Percentiles rank a stretch among this genome's conserved stretches.
These are phyloP conservation scores for Penicillium roqueforti DNA, from an alignment of 495 filamentous ascomycete species.

Conservation along the genomic window DNA sequence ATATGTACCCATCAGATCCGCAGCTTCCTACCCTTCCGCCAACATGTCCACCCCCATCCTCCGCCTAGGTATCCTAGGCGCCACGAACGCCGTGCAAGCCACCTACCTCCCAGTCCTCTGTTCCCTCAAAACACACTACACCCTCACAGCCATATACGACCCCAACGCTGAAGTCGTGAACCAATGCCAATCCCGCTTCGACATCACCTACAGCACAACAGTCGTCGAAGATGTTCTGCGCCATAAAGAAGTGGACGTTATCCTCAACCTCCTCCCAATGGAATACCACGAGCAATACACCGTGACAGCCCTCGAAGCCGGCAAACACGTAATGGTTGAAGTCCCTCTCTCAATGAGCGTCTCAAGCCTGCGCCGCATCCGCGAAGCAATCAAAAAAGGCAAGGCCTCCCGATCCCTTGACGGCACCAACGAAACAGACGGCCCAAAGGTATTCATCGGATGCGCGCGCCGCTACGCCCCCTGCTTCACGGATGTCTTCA, in stretches of 20 bases:
- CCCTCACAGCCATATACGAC: constrained; percentile 41
- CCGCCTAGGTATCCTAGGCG: constrained; percentile 46
- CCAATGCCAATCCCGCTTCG: constrained; percentile 9
- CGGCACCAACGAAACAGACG: neutral
- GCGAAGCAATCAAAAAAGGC: constrained; percentile 33
- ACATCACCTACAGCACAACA: constrained; percentile 13
- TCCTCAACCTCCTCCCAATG: constrained; percentile 50
- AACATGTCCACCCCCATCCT: constrained; percentile 12
- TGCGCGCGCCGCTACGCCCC: constrained; percentile 54
- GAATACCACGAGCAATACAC: constrained; percentile 48
- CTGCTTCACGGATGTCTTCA: constrained; percentile 44
- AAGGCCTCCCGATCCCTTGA: neutral
- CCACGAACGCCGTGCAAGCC: constrained; percentile 42
- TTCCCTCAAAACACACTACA: constrained; percentile 38
- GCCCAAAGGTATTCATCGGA: constrained; percentile 49
- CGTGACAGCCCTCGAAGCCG: constrained; percentile 44
- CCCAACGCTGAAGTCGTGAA: constrained; percentile 17
- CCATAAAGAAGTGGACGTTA: constrained; percentile 39
- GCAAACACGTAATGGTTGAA: constrained; percentile 54
- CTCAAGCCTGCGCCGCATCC: constrained; percentile 36
- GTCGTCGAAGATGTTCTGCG: constrained; percentile 13
- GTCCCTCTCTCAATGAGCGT: constrained; percentile 48
- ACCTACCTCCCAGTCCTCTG: constrained; percentile 47
- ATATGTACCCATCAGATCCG: neutral
- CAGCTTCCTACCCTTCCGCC: neutral